Conservation (phyloP, 139 green algal species). For the Nannochloris sp. region DNA sequence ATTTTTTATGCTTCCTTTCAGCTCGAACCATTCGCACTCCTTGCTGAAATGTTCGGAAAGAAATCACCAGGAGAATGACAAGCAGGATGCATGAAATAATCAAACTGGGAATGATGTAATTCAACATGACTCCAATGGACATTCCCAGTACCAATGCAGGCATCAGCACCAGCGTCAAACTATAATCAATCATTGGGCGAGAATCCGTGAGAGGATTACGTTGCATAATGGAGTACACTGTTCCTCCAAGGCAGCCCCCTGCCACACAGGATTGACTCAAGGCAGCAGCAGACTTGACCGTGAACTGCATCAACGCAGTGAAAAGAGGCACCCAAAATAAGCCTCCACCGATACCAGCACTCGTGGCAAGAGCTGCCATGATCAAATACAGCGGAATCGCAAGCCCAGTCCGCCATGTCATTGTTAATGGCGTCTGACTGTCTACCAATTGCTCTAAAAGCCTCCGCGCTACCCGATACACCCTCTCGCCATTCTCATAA, state of each 20-base stretch:
- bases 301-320: conserved; percentile 13
- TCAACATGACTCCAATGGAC: conserved; percentile 7
- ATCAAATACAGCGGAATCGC: not conserved
- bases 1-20: not conserved
- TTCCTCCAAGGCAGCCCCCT: not conserved
- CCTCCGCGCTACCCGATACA: not conserved
- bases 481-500: no score
- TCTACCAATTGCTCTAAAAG: not conserved
- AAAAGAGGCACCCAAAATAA: conserved; percentile 13
- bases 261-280: conserved; percentile 7
- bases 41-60: conserved; percentile 1
- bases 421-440: not conserved
- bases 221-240: not conserved
- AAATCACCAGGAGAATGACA: conserved; percentile 3
- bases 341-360: conserved; percentile 10
- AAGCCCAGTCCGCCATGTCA: conserved; percentile 1
- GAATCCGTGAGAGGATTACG: not conserved
- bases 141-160: conserved; percentile 11
- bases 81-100: conserved; percentile 9
- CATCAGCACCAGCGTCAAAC: not conserved
- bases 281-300: conserved; percentile 6
- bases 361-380: not conserved
- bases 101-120: conserved; percentile 1
- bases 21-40: not conserved
- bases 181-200: conserved; percentile 6